Evolutionary conservation across 495 filamentous ascomycete genomes (phyloP), one percentile per base, ranked within the genome.

Genomic region (Lindgomyces ingoldianus): DNA sequence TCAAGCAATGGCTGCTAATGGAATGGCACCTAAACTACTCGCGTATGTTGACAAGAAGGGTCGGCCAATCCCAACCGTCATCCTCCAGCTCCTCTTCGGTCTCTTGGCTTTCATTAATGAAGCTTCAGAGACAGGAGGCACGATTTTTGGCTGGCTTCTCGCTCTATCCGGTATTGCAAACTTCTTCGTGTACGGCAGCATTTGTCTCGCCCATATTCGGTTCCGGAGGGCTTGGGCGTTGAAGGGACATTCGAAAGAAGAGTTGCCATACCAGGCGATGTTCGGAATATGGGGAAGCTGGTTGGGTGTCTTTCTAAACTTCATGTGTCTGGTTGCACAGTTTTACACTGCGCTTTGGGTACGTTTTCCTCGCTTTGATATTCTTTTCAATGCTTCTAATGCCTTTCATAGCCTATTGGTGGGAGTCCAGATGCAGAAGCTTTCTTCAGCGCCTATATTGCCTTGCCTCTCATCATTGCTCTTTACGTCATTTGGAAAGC

Each of bases 131-230:
- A 76, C 72, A 36, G 78, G 76, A 9, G 56, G 69, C 0, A 70
- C 65, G 3, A 77, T 89, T 39, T 89, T 89, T 72, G 73, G 78
- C 65, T 89, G 87, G 86, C 73, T 87, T 9, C 75, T 81, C 16
- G 80, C 81, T 52, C 64, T 86, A 9, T 81, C 79, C 22, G 83
- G 81, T 55, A 77, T 86, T 4, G 74, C 80, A 14, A 79, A 82
- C 8, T 78, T 87, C 30, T 84, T 85, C 67, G 81, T 79, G 10
- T 55, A 44, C 19, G 61, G 61, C 44, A 41, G 26, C 9, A 64
- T 64, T 19, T 27, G 24, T 21, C 21, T 64, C 18, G 61, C 61
- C 0, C 61, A 64, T 19, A 64, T 64, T 22, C 52, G 61, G 1
- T 64, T 64, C 61, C 52, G 61, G 16, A 0, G n/a, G 1, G 59